phyloP scores from a whole-genome alignment of 352 stramenopile species.

The Phytophthora capsici region DNA sequence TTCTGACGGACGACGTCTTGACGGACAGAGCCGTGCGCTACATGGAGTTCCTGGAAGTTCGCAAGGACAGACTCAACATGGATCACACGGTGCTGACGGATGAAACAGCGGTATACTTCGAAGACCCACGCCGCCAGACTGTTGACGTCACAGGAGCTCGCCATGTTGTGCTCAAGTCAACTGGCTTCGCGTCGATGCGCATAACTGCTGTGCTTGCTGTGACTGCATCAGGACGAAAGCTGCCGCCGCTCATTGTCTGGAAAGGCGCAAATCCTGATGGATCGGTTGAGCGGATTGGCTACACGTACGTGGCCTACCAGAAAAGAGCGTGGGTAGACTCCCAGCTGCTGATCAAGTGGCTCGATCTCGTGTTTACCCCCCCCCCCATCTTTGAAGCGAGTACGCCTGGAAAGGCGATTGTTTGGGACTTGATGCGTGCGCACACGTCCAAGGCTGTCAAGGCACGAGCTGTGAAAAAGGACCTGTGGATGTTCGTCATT shows the following conservation, averaged over 20 bases:
- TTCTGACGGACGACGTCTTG: background rate
- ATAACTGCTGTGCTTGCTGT: background rate
- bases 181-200: conserved; percentile 1
- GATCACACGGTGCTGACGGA: background rate
- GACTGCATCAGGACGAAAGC: background rate
- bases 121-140: background rate
- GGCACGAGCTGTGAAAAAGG: too few species aligned
- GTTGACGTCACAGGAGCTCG: background rate
- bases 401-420: too few species aligned
- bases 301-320: too few species aligned
- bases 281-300: background rate
- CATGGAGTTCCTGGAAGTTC: background rate
- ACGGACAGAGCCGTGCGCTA: background rate
- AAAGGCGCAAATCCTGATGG: conserved; percentile 1
- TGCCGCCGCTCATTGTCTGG: background rate
- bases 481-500: too few species aligned
- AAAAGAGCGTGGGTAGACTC: too few species aligned
- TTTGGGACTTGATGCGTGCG: too few species aligned
- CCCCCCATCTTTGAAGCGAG: too few species aligned
- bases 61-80: background rate
- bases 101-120: conserved; percentile 3
- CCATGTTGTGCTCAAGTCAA: conserved; percentile 1
- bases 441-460: too few species aligned
- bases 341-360: too few species aligned
- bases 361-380: too few species aligned